Evolutionary conservation across 2,329 filamentous ascomycete genomes (phyloP).

Genomic region (Didymella pinodella): DNA sequence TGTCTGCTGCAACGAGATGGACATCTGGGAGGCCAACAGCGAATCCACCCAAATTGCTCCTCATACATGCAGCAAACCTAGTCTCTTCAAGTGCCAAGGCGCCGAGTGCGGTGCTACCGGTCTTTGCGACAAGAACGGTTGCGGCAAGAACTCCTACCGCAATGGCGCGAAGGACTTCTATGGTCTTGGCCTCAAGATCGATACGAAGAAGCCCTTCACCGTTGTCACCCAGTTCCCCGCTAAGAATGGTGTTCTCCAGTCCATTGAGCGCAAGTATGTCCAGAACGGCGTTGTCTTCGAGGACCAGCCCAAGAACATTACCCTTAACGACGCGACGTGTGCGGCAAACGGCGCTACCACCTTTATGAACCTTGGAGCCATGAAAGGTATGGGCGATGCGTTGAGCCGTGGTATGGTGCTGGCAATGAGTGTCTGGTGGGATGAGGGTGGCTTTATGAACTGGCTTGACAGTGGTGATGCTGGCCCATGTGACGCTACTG

Average conservation of each 20-base stretch:
- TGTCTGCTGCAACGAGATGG: slow-evolving; percentile 64
- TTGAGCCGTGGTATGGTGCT: slow-evolving; percentile 62
- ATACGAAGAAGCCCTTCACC: slow-evolving; percentile 67
- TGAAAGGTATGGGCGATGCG: slow-evolving; percentile 57
- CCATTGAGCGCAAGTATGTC: slow-evolving; percentile 72
- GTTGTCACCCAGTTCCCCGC: slow-evolving; percentile 74
- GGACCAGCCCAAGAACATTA: slow-evolving; percentile 58
- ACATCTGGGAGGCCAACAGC: slow-evolving; percentile 65
- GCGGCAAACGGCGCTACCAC: slow-evolving; percentile 34
- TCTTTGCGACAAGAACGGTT: slow-evolving; percentile 50
- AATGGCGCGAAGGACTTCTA: slow-evolving; percentile 40
- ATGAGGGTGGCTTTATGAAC: slow-evolving; percentile 62
- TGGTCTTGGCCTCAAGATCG: slow-evolving; percentile 55
- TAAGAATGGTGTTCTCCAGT: slow-evolving; percentile 63
- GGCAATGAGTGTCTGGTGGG: slow-evolving; percentile 65
- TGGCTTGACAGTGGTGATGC: slow-evolving; percentile 63
- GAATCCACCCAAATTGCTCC: slow-evolving; percentile 57
- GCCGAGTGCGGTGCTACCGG: slow-evolving; percentile 52
- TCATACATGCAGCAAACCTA: slow-evolving; percentile 58
- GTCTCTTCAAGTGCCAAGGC: slow-evolving; percentile 53
- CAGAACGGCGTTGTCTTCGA: slow-evolving; percentile 68
- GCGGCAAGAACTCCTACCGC: slow-evolving; percentile 47
- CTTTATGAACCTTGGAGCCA: slow-evolving; percentile 52
- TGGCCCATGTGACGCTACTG: slow-evolving; percentile 63
- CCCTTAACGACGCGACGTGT: slow-evolving; percentile 46